Percentiles rank a stretch among this genome's conserved stretches.
phyloP scores from a whole-genome alignment of 176 grass and related monocot genomes.

The Musa troglodytarum region DNA sequence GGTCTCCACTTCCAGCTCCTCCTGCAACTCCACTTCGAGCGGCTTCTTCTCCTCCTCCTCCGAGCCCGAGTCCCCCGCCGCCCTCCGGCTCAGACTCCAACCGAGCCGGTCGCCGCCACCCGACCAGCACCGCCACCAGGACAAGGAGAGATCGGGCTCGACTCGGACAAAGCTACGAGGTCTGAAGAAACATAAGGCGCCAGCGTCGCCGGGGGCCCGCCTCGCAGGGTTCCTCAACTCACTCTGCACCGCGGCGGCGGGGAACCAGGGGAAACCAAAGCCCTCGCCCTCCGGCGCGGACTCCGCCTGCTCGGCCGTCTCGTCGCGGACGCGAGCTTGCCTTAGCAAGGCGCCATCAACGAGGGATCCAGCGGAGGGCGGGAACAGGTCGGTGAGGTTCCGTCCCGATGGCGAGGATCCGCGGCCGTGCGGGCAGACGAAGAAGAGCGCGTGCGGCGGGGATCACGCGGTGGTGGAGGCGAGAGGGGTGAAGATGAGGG shows the following conservation, averaged over 20 bases:
- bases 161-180: slow-evolving; percentile 1
- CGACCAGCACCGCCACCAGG: neutral
- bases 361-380: slow-evolving; percentile 5
- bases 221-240: slow-evolving; percentile 14
- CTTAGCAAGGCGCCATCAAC: slow-evolving; percentile 22
- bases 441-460: slow-evolving; percentile 20
- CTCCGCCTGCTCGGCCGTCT: slow-evolving; percentile 41
- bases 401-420: slow-evolving; percentile 40
- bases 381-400: slow-evolving; percentile 61
- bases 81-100: neutral
- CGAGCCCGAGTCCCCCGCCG: slow-evolving; percentile 1
- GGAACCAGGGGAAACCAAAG: neutral
- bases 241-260: slow-evolving; percentile 12
- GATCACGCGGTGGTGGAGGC: slow-evolving; percentile 29
- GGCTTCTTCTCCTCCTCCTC: slow-evolving; percentile 11
- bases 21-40: slow-evolving; percentile 9
- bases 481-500: slow-evolving; percentile 29
- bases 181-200: neutral
- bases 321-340: slow-evolving; percentile 21
- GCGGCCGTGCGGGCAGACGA: slow-evolving; percentile 11
- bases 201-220: slow-evolving; percentile 7
- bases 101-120: neutral
- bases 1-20: slow-evolving; percentile 14
- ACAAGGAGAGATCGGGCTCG: slow-evolving; percentile 7
- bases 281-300: neutral